Conservation (phyloP, 2,329 filamentous ascomycete species). For the Apiospora saccharicola region DNA sequence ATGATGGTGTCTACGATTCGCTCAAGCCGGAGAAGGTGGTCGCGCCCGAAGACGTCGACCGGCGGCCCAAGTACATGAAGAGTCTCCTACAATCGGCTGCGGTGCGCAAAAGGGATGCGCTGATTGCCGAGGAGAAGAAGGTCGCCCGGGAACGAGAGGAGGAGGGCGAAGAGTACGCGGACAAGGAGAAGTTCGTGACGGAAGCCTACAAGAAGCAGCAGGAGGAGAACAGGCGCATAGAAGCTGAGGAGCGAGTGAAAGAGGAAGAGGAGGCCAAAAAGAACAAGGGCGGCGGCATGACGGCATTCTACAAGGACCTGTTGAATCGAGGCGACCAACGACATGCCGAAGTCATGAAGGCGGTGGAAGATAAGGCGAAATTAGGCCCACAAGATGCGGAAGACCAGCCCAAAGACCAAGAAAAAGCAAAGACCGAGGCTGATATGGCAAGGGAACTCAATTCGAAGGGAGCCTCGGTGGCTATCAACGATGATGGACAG, state of each 20-base stretch:
- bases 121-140: conserved; percentile 82
- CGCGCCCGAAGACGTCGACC: conserved; percentile 59
- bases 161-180: conserved; percentile 81
- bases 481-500: conserved; percentile 82
- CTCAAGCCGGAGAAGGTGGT: conserved; percentile 70
- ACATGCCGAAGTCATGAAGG: conserved; percentile 74
- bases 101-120: conserved; percentile 77
- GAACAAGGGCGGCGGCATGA: conserved; percentile 75
- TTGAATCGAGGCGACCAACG: conserved; percentile 74
- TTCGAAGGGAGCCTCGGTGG: conserved; percentile 65
- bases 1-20: conserved; percentile 82
- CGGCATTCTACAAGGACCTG: conserved; percentile 78
- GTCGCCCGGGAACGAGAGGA: conserved; percentile 79
- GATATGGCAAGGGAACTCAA: conserved; percentile 74
- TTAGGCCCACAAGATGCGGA: conserved; percentile 43
- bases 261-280: conserved; percentile 72
- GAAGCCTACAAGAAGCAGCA: conserved; percentile 84
- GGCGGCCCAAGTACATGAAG: conserved; percentile 81
- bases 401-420: conserved; percentile 46
- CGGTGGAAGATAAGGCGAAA: conserved; percentile 64
- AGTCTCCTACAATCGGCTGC: conserved; percentile 77
- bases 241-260: conserved; percentile 73
- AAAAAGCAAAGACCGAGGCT: conserved; percentile 62
- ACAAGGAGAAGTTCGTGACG: conserved; percentile 88
- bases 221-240: conserved; percentile 73